A percentile compares a stretch with the other conserved stretches of the same genome.
Evolutionary conservation across 2,329 filamentous ascomycete species (phyloP).

Genomic region (Triangularia verruculosa): DNA sequence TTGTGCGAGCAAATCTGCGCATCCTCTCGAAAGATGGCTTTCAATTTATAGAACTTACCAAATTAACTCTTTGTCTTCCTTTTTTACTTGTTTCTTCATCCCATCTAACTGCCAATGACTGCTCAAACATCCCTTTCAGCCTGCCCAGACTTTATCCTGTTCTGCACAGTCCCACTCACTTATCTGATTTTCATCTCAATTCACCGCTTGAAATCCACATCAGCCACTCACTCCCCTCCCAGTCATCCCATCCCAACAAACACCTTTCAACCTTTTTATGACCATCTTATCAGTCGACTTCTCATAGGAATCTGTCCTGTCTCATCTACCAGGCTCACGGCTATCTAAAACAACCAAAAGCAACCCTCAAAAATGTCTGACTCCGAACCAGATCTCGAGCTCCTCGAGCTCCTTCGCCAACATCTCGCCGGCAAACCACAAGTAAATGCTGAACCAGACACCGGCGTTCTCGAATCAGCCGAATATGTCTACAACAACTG

Average conservation of each 20-base stretch:
- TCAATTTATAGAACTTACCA: background rate
- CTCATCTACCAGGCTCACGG: background rate
- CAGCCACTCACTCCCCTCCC: background rate
- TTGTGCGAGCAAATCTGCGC: background rate
- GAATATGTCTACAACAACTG: constrained; percentile 88
- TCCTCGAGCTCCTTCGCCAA: constrained; percentile 80
- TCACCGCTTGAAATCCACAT: background rate
- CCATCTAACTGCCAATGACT: background rate
- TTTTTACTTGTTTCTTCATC: background rate
- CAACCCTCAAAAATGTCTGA: constrained; percentile 46
- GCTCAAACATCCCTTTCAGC: background rate
- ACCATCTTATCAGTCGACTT: background rate
- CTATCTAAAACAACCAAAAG: background rate
- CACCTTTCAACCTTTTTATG: background rate
- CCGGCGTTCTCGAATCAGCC: constrained; percentile 76
- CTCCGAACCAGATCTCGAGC: constrained; percentile 84
- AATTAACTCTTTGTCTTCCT: background rate
- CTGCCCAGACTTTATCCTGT: background rate
- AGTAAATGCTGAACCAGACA: constrained; percentile 63
- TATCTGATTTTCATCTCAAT: background rate
- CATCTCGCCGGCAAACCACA: constrained; percentile 63
- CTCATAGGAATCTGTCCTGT: background rate
- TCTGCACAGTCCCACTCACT: background rate
- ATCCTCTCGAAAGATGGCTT: background rate
- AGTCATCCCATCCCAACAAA: background rate